Evolutionary conservation across 164 flowering plant genomes (phyloP).

Genomic region (Liquidambar formosana): DNA sequence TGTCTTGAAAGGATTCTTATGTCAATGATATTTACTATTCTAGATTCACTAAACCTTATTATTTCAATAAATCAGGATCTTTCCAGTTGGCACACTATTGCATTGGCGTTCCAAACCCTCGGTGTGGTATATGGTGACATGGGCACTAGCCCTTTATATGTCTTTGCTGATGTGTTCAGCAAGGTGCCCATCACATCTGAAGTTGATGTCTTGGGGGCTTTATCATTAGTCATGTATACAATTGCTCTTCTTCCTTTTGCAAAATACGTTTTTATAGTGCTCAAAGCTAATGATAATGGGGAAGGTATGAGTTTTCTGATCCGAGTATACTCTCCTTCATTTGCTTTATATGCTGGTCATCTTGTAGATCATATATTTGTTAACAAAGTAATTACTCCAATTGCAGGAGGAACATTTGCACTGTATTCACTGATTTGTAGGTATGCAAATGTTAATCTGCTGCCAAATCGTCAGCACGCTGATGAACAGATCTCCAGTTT

Average conservation of each 20-base stretch:
- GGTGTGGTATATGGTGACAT: constrained; percentile 98
- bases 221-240: constrained; percentile 91
- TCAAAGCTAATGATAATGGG: constrained; percentile 96
- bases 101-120: constrained; percentile 93
- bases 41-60: constrained; percentile 3
- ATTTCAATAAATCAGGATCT: constrained; percentile 51
- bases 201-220: constrained; percentile 88
- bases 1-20: too few relatives aligned
- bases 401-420: constrained; percentile 97
- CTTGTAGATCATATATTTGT: neutral
- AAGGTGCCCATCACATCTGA: constrained; percentile 78
- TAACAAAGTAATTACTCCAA: constrained; percentile 15
- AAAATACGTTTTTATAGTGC: constrained; percentile 90
- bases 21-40: too few relatives aligned
- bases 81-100: constrained; percentile 59
- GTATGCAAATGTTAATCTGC: constrained; percentile 89
- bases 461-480: constrained; percentile 87
- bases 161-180: constrained; percentile 92
- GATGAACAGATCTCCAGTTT: constrained; percentile 95
- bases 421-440: constrained; percentile 89
- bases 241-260: constrained; percentile 90
- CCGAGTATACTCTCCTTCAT: neutral
- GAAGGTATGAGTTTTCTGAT: constrained; percentile 59
- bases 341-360: neutral
- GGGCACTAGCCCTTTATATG: constrained; percentile 98